A percentile compares a stretch with the other conserved stretches of the same genome.
These are phyloP conservation scores for Elongisporangium undulatum DNA, from an alignment of 352 stramenopile genomes.

Conservation along the genomic window DNA sequence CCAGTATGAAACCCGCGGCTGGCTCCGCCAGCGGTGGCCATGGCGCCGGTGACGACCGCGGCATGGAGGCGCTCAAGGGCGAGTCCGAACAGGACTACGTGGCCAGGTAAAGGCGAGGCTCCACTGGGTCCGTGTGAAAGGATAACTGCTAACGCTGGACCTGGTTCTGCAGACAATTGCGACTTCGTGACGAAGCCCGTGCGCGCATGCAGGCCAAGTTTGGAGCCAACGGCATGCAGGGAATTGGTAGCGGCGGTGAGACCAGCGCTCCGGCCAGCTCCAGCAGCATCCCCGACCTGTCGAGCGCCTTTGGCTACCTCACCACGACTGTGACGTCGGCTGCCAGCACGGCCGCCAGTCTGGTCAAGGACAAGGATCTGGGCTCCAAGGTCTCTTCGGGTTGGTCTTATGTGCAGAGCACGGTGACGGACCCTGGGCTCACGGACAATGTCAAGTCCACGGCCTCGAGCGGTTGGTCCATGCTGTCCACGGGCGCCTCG, in stretches of 20 bases:
- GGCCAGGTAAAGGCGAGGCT: constrained; percentile 8
- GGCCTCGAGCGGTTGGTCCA: constrained; percentile 68
- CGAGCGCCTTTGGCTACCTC: constrained; percentile 70
- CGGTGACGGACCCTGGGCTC: constrained; percentile 64
- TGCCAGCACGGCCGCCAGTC: constrained; percentile 52
- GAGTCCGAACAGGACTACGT: constrained; percentile 80
- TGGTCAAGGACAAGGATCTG: constrained; percentile 76
- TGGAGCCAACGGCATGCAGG: constrained; percentile 64
- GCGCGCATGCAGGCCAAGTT: constrained; percentile 83
- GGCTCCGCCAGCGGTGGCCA: constrained; percentile 25
- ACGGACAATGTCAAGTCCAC: constrained; percentile 79
- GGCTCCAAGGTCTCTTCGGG: constrained; percentile 71
- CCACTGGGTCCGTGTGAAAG: constrained; percentile 1
- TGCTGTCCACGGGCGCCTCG: constrained; percentile 58
- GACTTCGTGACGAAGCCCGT: constrained; percentile 66
- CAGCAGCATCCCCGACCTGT: constrained; percentile 49
- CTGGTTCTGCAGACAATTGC: constrained; percentile 36
- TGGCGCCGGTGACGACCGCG: constrained; percentile 42
- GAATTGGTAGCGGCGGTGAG: constrained; percentile 71
- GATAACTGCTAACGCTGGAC: neutral
- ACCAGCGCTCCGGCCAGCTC: constrained; percentile 31
- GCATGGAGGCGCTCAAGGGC: constrained; percentile 78
- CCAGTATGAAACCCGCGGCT: constrained; percentile 30
- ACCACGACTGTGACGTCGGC: constrained; percentile 66
- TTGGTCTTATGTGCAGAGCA: constrained; percentile 75